These are phyloP conservation scores for Fagopyrum homotropicum DNA, from an alignment of 148 eudicot species.

Conservation along the genomic window DNA sequence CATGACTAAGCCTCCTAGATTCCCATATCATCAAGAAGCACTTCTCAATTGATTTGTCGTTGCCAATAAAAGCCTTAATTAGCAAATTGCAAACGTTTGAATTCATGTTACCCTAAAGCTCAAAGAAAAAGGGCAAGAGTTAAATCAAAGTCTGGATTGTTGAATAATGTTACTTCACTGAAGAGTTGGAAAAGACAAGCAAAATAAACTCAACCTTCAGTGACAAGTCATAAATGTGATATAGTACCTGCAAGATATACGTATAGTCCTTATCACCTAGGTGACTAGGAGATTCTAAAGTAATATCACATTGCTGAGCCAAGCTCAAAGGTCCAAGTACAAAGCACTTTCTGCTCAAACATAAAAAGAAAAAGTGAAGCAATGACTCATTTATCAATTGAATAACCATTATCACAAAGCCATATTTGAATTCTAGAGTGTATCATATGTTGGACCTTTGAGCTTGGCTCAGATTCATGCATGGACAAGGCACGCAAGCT, in stretches of 20 bases:
- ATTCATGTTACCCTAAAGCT: slow-evolving; percentile 53
- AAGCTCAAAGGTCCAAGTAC: slow-evolving; percentile 37
- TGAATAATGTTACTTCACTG: not conserved
- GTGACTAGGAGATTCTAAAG: slow-evolving; percentile 23
- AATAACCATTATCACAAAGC: too few species aligned
- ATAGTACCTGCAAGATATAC: slow-evolving; percentile 43
- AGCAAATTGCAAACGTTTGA: slow-evolving; percentile 45
- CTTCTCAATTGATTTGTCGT: slow-evolving; percentile 40
- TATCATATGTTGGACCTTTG: too few species aligned
- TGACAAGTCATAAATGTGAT: slow-evolving; percentile 69
- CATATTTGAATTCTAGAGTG: too few species aligned
- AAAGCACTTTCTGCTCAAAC: too few species aligned
- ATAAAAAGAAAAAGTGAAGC: too few species aligned
- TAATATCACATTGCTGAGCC: slow-evolving; percentile 35
- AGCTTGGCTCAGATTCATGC: too few species aligned
- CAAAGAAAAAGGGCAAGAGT: too few species aligned
- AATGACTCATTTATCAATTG: too few species aligned
- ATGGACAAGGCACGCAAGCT: too few species aligned
- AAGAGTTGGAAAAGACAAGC: slow-evolving; percentile 3
- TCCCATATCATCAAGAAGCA: too few species aligned
- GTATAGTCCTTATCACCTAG: slow-evolving; percentile 31
- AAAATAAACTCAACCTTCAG: slow-evolving; percentile 46
- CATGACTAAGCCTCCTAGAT: too few species aligned
- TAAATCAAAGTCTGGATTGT: slow-evolving; percentile 7
- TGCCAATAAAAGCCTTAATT: slow-evolving; percentile 43